phyloP scores from a whole-genome alignment of 2,329 filamentous ascomycete genomes.

The Escovopsis weberi region DNA sequence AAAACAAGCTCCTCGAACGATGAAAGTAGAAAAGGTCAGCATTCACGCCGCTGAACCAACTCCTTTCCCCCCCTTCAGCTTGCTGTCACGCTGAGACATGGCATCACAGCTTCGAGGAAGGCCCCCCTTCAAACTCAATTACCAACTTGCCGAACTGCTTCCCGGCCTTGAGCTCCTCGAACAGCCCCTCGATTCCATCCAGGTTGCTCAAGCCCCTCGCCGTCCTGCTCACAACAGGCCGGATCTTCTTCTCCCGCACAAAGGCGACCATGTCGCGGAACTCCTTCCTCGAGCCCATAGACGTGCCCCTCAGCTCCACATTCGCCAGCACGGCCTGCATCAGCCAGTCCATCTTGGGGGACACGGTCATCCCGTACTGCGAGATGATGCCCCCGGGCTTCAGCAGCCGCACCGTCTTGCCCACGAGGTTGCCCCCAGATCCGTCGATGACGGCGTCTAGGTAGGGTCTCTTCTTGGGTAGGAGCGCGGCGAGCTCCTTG shows the following conservation, averaged over 20 bases:
- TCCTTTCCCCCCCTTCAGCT: not conserved
- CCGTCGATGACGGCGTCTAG: constrained; percentile 83
- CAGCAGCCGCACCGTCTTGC: constrained; percentile 50
- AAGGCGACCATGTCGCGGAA: constrained; percentile 86
- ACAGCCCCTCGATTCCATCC: constrained; percentile 65
- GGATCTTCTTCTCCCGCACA: constrained; percentile 57
- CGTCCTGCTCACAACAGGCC: constrained; percentile 61
- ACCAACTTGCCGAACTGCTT: constrained; percentile 90
- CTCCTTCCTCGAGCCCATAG: constrained; percentile 83
- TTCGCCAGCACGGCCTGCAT: constrained; percentile 81
- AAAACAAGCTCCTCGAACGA: too few relatives aligned
- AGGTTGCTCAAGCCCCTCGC: constrained; percentile 62
- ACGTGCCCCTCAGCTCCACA: constrained; percentile 70
- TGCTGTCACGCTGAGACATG: too few relatives aligned
- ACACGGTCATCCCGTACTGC: constrained; percentile 81
- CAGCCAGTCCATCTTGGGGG: constrained; percentile 71
- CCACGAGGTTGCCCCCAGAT: constrained; percentile 73
- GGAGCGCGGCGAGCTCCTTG: constrained; percentile 47
- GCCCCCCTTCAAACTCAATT: constrained; percentile 43
- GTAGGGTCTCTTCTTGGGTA: constrained; percentile 52
- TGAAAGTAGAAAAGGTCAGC: too few relatives aligned
- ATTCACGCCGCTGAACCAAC: too few relatives aligned
- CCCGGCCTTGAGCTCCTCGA: constrained; percentile 75
- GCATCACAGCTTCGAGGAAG: constrained; percentile 25
- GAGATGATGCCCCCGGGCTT: constrained; percentile 75